A percentile compares a stretch with the other conserved stretches of the same genome.
These are phyloP conservation scores for Buxus sempervirens DNA, from an alignment of 164 flowering plant genomes.

Conservation along the genomic window DNA sequence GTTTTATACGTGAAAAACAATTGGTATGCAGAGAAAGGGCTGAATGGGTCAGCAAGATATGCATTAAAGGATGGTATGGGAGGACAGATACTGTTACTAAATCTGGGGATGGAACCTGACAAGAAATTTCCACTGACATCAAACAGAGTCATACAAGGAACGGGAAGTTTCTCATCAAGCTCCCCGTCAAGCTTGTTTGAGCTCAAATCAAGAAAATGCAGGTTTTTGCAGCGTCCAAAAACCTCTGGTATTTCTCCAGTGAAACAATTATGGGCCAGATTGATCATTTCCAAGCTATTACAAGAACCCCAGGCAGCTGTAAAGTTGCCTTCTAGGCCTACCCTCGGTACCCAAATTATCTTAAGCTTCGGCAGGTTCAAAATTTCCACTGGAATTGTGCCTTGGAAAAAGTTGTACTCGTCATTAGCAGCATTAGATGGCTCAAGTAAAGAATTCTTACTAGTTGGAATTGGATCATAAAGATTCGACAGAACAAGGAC, in stretches of 20 bases:
- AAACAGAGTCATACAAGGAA: conserved; percentile 68
- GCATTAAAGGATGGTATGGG: conserved; percentile 15
- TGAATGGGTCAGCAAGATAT: conserved; percentile 2
- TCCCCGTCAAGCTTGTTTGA: conserved; percentile 53
- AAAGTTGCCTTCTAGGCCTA: conserved; percentile 53
- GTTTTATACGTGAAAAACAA: conserved; percentile 38
- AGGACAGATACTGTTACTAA: conserved; percentile 34
- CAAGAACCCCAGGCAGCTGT: conserved; percentile 72
- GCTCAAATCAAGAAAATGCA: conserved; percentile 61
- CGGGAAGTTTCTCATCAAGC: conserved; percentile 44
- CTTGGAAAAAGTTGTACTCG: conserved; percentile 68
- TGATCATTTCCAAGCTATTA: conserved; percentile 67
- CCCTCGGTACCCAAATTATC: conserved; percentile 79
- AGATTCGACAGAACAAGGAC: conserved; percentile 66
- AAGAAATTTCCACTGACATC: conserved; percentile 64
- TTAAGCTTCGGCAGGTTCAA: conserved; percentile 58
- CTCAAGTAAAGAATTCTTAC: conserved; percentile 14
- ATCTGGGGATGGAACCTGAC: conserved; percentile 61
- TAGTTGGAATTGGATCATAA: conserved; percentile 36
- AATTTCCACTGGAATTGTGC: conserved; percentile 58
- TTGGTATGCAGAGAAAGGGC: conserved; percentile 36
- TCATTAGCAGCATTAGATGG: conserved; percentile 27
- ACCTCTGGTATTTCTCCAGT: conserved; percentile 44
- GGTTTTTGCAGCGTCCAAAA: conserved; percentile 51
- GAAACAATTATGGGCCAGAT: conserved; percentile 60